Conservation (phyloP, 257 asterid species). For the Solanum bulbocastanum region DNA sequence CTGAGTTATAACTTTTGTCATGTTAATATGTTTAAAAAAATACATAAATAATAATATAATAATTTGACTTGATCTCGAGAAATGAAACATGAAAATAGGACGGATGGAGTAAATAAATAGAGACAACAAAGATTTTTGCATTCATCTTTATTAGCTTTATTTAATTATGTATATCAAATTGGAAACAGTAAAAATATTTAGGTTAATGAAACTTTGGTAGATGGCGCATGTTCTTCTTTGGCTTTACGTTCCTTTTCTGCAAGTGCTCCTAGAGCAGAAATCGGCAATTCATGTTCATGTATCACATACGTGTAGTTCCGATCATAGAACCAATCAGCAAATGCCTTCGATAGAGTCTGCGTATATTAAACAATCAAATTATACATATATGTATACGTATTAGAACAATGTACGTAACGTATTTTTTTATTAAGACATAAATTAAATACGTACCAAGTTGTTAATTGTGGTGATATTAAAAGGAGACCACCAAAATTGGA, state of each 20-base stretch:
- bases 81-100: neutral
- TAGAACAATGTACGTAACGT: neutral
- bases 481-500: neutral
- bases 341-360: neutral
- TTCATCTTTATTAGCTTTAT: neutral
- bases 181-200: neutral
- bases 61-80: neutral
- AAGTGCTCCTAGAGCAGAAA: neutral
- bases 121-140: neutral
- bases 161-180: neutral
- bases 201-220: neutral
- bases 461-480: neutral
- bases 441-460: neutral
- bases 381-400: too few species aligned
- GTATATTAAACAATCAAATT: neutral
- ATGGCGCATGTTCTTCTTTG: neutral
- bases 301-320: neutral
- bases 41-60: too few species aligned
- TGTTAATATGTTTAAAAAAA: neutral
- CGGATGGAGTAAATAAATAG: neutral
- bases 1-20: neutral
- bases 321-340: neutral
- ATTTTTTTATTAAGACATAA: neutral
- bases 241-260: neutral
- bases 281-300: neutral